Evolutionary conservation across 495 filamentous ascomycete species (phyloP), one percentile per base, ranked within the genome.

Genomic region (Hypoxylon fragiforme): DNA sequence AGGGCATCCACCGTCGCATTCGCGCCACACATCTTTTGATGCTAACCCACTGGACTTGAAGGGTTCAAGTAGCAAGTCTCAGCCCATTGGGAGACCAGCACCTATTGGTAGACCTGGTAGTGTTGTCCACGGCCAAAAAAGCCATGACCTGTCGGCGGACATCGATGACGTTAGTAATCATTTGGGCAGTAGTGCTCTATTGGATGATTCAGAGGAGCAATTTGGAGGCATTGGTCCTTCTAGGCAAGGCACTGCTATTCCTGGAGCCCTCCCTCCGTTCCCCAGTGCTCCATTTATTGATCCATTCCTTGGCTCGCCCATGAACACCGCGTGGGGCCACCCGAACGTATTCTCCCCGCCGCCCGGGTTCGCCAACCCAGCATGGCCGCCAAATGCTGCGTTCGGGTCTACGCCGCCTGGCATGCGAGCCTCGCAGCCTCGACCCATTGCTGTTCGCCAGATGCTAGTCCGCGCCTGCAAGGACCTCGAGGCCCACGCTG

Each of bases 101-200:
- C 92, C 92, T 3, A 97, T 97, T 48, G 87, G 91, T 51, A 83
- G 91, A 30, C 92, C 94, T 1, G 84, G 85, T 15, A 97, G 91
- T 70, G 84, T 86, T 14, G 75, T 77, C 14, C 68, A 74, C 8
- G 69, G 72, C 2, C 75, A 73, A 44, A 66, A 66, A 22, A 54
- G 44, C 18, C 75, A 70, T 36, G 71, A 88, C 46, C 62, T 65
- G 18, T 54, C 62, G 14, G 88, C 55, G 1, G 65, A 65, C 44
- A 61, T 68, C 28, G 90, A 96, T 46, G 83, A 91, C 44, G 73
- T 95, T 37, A 88, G 83, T 48, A 80, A 84, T 41, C 90, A 92
- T 65, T 79, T 98, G n/a, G 95, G 94, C 7, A 96, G 92, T 71
- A 91, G 87, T 67, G 92, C 92, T 7, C 75, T 98, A n/a, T 76